Conservation (phyloP, 768 basidiomycete genomes). For the Coprinopsis strossmayeri region DNA sequence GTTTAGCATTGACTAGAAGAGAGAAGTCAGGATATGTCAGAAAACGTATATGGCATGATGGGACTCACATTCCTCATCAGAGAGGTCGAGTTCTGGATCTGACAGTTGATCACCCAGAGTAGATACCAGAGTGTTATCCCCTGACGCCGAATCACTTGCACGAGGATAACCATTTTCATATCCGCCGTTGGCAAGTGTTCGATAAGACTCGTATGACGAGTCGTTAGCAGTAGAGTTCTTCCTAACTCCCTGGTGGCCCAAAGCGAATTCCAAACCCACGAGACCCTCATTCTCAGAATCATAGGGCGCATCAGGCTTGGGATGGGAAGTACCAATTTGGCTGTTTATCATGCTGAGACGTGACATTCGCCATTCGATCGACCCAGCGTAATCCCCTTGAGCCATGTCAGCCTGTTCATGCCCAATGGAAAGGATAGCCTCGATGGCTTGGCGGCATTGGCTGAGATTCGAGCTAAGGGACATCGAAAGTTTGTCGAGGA, state of each 20-base stretch:
- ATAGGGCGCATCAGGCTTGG: constrained; percentile 12
- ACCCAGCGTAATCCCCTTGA: constrained; percentile 64
- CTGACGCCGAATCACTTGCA: constrained; percentile 14
- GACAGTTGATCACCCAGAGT: constrained; percentile 15
- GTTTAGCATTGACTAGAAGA: constrained; percentile 20
- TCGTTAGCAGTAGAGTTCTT: constrained; percentile 18
- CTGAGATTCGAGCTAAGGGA: constrained; percentile 53
- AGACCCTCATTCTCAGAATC: constrained; percentile 44
- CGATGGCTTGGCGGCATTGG: constrained; percentile 51
- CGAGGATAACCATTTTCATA: constrained; percentile 1
- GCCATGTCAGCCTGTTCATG: constrained; percentile 67
- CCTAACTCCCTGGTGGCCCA: constrained; percentile 31
- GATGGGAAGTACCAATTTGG: constrained; percentile 18
- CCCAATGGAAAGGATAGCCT: constrained; percentile 55
- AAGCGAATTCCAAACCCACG: constrained; percentile 51
- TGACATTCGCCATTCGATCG: constrained; percentile 75
- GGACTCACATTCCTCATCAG: constrained; percentile 35
- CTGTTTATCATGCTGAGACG: constrained; percentile 56
- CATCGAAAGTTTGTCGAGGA: constrained; percentile 41
- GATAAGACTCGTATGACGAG: constrained; percentile 22
- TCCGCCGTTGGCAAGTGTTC: constrained; percentile 18
- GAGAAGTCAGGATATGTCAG: not conserved
- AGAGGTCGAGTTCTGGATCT: constrained; percentile 18
- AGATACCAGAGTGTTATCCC: constrained; percentile 23
- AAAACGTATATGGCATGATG: not conserved